Conservation (phyloP, 306 rosid species). For the Sesbania bispinosa region DNA sequence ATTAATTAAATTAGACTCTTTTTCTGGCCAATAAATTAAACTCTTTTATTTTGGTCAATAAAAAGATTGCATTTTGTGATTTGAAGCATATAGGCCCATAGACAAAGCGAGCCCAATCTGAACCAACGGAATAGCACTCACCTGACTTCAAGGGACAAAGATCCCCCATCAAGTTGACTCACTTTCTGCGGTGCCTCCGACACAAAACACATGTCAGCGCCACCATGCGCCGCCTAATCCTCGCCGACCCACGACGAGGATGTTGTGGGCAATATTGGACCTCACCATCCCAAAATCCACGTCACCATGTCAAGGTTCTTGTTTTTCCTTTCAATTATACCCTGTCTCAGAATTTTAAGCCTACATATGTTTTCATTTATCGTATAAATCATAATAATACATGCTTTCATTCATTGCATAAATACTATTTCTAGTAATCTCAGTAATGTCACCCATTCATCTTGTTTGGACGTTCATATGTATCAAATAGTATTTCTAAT, state of each 20-base stretch:
- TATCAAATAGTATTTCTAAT: background rate
- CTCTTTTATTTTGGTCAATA: too few relatives aligned
- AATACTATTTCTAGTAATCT: background rate
- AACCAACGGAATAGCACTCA: background rate
- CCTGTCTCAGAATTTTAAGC: background rate
- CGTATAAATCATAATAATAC: background rate
- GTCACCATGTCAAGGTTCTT: conserved; percentile 53
- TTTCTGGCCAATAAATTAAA: too few relatives aligned
- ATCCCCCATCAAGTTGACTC: background rate
- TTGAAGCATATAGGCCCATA: background rate
- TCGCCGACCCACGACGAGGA: conserved; percentile 23
- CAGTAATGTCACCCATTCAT: background rate
- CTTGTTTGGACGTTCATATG: background rate
- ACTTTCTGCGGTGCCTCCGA: background rate
- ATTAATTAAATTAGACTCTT: too few relatives aligned
- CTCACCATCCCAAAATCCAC: background rate
- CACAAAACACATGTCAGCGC: conserved; percentile 14
- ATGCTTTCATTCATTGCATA: background rate
- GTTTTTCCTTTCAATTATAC: background rate
- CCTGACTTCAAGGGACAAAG: too few relatives aligned
- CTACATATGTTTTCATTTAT: background rate
- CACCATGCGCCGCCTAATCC: conserved; percentile 17
- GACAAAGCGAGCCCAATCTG: background rate
- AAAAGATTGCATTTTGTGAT: too few relatives aligned
- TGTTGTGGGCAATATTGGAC: conserved; percentile 18